Base-by-base conservation (phyloP, 2,329 filamentous ascomycete species). In the Capronia coronata region DNA sequence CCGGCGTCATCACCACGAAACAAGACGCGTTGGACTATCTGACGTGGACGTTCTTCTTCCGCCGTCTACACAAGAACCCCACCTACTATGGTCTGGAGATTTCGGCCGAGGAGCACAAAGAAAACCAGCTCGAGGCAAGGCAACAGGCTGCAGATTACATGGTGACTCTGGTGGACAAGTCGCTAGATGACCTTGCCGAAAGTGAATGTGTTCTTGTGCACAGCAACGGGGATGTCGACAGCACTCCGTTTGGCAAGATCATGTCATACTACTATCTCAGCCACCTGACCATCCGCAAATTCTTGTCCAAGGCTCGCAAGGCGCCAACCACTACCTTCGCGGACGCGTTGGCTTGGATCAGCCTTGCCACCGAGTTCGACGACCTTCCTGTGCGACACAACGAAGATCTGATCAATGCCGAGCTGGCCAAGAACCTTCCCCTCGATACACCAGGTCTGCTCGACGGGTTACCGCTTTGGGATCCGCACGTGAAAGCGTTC, bases 1-100 rank as follows among this genome's bases (percentile, higher is more conserved):
- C 93, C 1, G 90, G 87, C 59, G 98, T 93, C 0, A 87, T 98
- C 43, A 75, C 84, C 25, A 94, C 89, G 7, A 96, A 96, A 68
- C 93, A 98, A 68, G 93, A 98, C 69, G 93, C 93, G 1, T 77
- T 98, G 2, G 94, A 98, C 68, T 98, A 98, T 64, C 72, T 98
- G 46, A 98, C 93, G 0, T 98, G 94, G 93, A 98, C 94, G 1
- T 98, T 98, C 74, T 98, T 98, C 78, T 98, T 98, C 77, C 82
- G 94, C 2, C 79, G 93, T 9, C 72, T 98, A 32, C 93, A 98
- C 73, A 98, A 98, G 75, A 98, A 98, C 61, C 93, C 93, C 1
- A 94, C 90, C 0, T 98, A 95, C 71, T 98, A 98, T 61, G 94
- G 94, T 0, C 81, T 98, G 0, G 86, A 96, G 64, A 93, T 98